Evolutionary conservation across 1,284 basidiomycete genomes (phyloP).

Genomic region (Ustilago trichophora): DNA sequence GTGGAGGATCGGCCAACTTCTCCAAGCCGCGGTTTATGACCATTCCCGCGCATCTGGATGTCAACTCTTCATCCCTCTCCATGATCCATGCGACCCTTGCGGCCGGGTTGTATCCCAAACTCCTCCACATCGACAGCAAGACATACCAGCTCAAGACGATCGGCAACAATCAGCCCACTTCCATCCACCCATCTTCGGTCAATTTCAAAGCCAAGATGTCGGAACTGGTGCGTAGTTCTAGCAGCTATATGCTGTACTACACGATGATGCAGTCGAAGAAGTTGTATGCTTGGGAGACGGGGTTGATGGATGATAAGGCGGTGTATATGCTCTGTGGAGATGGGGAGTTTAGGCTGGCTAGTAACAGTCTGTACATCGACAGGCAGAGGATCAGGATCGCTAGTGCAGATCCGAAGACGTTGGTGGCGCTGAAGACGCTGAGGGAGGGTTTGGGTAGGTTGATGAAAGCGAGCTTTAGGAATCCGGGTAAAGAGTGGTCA

Average conservation of each 20-base stretch:
- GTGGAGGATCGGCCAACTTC: slow-evolving; percentile 68
- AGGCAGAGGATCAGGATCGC: slow-evolving; percentile 82
- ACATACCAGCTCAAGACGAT: slow-evolving; percentile 78
- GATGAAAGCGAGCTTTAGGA: slow-evolving; percentile 71
- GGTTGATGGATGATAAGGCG: slow-evolving; percentile 84
- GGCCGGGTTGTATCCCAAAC: slow-evolving; percentile 90
- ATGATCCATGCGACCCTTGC: slow-evolving; percentile 84
- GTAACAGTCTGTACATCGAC: slow-evolving; percentile 80
- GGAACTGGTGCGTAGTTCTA: slow-evolving; percentile 27
- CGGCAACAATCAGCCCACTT: slow-evolving; percentile 82
- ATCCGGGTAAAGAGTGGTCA: slow-evolving; percentile 73
- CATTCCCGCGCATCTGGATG: slow-evolving; percentile 76
- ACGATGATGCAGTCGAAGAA: slow-evolving; percentile 83
- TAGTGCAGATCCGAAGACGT: slow-evolving; percentile 73
- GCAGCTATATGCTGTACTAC: slow-evolving; percentile 51
- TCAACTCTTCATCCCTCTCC: slow-evolving; percentile 73
- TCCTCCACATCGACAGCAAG: slow-evolving; percentile 76
- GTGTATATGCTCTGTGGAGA: slow-evolving; percentile 90
- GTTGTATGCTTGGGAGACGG: slow-evolving; percentile 94
- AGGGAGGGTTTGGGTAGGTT: slow-evolving; percentile 75
- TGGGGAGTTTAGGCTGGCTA: slow-evolving; percentile 83
- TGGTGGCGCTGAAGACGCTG: slow-evolving; percentile 82
- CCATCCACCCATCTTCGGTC: slow-evolving; percentile 82
- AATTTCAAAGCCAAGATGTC: slow-evolving; percentile 50
- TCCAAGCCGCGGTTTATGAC: slow-evolving; percentile 76